Base-by-base conservation (phyloP, 2,329 filamentous ascomycete species). In the Trichoderma koningii region DNA sequence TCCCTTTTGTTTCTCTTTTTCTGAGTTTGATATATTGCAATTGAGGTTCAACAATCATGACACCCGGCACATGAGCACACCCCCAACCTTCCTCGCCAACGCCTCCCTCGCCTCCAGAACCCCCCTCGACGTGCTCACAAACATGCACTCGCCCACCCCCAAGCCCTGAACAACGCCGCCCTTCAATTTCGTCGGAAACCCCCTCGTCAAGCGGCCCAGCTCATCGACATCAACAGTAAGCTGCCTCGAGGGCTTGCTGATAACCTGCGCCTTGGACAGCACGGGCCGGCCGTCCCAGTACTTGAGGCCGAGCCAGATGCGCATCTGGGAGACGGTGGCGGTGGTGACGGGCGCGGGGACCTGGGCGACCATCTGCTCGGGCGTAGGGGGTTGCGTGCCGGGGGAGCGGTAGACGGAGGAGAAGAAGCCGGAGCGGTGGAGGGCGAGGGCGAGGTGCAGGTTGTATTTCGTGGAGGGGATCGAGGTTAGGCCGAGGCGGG, bases 301-400 rank as follows among this genome's bases (percentile, higher is more conserved):
- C 80, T 97, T 97, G 72, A 97, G 80, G 1, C 92, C 92, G 14
- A 97, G 78, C 93, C 93, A 97, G 69, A 97, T 80, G 66, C 93
- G 84, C 74, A 91, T 84, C 45, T 81, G 83, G 5, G 92, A 85
- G 44, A 92, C 86, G 77, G 96, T 97, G 71, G 81, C 82, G 67
- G 82, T 81, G 55, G 89, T 92, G 65, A 91, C 82, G 15, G 80
- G 81, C 67, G 85, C 84, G 14, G 87, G 81, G 28, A 84, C 76
- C 67, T 74, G 67, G 12, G 80, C 76, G 47, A 78, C 69, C 69
- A 85, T 76, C 23, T 79, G 72, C 21, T 81, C 78, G 2, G 79
- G 77, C 21, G 80, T 76, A 0, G 85, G 85, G 0, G 84, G 82
- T 56, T 81, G 76, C 6, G 85, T 81, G 0, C 90, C 90, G 10